Percentiles rank a stretch among this genome's conserved stretches.
phyloP scores from a whole-genome alignment of 495 filamentous ascomycete genomes.

The Podospora pseudopauciseta region DNA sequence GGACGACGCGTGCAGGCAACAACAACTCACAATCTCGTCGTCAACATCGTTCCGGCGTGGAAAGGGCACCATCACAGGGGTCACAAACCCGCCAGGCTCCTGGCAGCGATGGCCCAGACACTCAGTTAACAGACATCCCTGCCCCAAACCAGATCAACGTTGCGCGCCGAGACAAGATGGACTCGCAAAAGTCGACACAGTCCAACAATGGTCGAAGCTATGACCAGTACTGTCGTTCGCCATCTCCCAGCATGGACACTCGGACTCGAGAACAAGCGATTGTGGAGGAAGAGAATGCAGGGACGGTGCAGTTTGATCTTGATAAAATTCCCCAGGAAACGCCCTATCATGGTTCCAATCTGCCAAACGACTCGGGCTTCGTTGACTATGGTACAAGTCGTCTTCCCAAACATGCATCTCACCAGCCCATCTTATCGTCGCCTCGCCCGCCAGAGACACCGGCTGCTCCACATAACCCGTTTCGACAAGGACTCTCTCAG shows the following conservation, averaged over 20 bases:
- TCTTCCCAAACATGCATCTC: conserved; percentile 11
- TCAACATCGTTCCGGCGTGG: background rate
- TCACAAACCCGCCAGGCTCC: background rate
- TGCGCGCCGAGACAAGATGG: conserved; percentile 21
- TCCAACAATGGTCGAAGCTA: conserved; percentile 45
- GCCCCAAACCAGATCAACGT: conserved; percentile 5
- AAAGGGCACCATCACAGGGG: background rate
- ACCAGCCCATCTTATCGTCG: conserved; percentile 14
- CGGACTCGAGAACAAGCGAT: conserved; percentile 11
- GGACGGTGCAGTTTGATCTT: conserved; percentile 35
- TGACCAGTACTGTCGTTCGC: conserved; percentile 28
- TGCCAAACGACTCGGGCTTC: conserved; percentile 25
- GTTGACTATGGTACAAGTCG: conserved; percentile 23
- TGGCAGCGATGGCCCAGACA: background rate
- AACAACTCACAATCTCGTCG: conserved; percentile 4
- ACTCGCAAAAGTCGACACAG: conserved; percentile 40
- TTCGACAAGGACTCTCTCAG: conserved; percentile 34
- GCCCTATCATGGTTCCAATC: conserved; percentile 8
- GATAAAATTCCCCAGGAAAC: conserved; percentile 10
- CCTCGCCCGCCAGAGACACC: conserved; percentile 42
- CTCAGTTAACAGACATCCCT: conserved; percentile 5
- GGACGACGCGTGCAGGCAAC: conserved; percentile 17
- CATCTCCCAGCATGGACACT: conserved; percentile 13
- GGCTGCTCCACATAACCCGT: conserved; percentile 38
- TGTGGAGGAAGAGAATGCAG: conserved; percentile 36